Conservation (phyloP, 345 rosid species). For the Euclidium syriacum region DNA sequence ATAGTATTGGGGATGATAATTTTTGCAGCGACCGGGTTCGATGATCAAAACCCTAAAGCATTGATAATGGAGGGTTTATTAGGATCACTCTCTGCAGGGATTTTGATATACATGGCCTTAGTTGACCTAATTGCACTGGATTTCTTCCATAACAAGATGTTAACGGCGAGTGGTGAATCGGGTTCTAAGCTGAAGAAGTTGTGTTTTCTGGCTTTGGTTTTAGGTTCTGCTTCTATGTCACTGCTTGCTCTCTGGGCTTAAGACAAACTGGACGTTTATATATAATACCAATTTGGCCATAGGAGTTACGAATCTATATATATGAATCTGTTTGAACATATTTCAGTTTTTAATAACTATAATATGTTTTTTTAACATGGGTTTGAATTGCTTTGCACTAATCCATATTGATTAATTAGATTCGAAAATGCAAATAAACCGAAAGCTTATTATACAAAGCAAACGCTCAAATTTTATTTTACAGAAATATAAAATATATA, state of each 20-base stretch:
- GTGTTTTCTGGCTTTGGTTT: conserved; percentile 55
- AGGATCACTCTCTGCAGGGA: conserved; percentile 81
- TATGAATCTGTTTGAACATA: neutral
- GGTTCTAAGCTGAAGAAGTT: conserved; percentile 68
- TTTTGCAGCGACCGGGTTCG: conserved; percentile 69
- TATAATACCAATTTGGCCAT: neutral
- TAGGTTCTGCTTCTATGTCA: conserved; percentile 87
- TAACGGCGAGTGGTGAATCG: conserved; percentile 19
- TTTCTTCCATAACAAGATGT: conserved; percentile 88
- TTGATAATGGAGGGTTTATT: conserved; percentile 83
- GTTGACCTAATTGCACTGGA: conserved; percentile 88
- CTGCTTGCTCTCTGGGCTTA: conserved; percentile 95
- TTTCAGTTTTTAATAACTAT: neutral
- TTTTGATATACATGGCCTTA: conserved; percentile 88
- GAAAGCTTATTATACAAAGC: too few species aligned
- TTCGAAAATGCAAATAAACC: too few species aligned
- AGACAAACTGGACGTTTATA: neutral
- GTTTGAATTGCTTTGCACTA: too few species aligned
- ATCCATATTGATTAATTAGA: too few species aligned
- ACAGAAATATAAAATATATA: too few species aligned
- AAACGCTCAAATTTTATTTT: too few species aligned
- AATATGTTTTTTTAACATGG: too few species aligned
- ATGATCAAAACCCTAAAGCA: conserved; percentile 70
- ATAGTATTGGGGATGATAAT: conserved; percentile 78
- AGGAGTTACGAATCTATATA: neutral